Evolutionary conservation across 2,329 filamentous ascomycete genomes (phyloP), one percentile per base, ranked within the genome.

Genomic region (Parafenestella ontariensis): DNA sequence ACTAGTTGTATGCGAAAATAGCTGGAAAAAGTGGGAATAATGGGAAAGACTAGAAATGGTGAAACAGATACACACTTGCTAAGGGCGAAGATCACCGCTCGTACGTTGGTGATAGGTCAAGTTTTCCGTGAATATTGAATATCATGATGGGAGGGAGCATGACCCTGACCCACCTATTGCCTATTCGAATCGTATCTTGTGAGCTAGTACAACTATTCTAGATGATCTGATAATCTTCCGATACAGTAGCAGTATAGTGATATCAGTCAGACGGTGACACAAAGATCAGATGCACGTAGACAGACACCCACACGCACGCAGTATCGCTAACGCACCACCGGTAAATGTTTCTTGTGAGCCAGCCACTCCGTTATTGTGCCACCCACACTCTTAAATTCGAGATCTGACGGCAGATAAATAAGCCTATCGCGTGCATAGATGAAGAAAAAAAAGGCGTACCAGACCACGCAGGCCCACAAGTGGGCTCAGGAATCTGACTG

Each of bases 261-360:
- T 37, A 15, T 7, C 8, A 23, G 23, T 43, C 9, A 17, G 39
- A n/a, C 6, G 39, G 17, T 43, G 17, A 40, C 46, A 49, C 46
- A 42, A 36, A 18, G 20, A 45, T 45, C 24, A 45, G 28, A 31
- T 31, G 42, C 26, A 33, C n/a, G 24, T 7, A 4, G 11, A 4
- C 13, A n/a, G n/a, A n/a, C n/a, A n/a, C n/a, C n/a, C n/a, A n/a
- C n/a, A n/a, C n/a, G n/a, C n/a, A n/a, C n/a, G n/a, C n/a, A n/a
- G n/a, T n/a, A 13, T 48, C 46, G 46, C 37, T 42, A 49, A 49
- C 26, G 46, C 39, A 49, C 46, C n/a, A n/a, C n/a, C n/a, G n/a
- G n/a, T n/a, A n/a, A n/a, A n/a, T n/a, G n/a, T n/a, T n/a, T n/a
- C n/a, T n/a, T n/a, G n/a, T n/a, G n/a, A n/a, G n/a, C n/a, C n/a